Evolutionary conservation across 345 rosid genomes (phyloP).

Genomic region (Rhodamnia rubescens): DNA sequence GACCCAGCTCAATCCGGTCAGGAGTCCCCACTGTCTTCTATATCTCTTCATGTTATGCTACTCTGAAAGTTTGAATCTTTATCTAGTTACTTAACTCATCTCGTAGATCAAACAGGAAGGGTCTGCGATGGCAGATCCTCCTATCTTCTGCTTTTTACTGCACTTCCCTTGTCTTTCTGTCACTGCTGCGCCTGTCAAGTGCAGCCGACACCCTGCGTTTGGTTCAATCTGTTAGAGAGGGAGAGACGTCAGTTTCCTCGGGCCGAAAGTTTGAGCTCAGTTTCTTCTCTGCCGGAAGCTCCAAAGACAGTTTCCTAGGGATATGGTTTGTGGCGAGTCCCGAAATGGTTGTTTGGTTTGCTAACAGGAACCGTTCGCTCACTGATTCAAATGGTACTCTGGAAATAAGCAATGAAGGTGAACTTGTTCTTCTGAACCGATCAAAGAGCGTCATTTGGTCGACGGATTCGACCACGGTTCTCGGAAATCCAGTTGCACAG

Average conservation of each 20-base stretch:
- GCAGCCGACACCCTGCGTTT: background rate
- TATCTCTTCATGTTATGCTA: background rate
- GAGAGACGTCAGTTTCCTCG: background rate
- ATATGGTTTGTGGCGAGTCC: slow-evolving; percentile 14
- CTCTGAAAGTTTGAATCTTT: background rate
- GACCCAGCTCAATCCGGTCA: background rate
- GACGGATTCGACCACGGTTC: background rate
- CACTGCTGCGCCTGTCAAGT: background rate
- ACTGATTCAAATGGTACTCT: background rate
- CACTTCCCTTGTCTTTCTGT: background rate
- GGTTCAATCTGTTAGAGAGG: background rate
- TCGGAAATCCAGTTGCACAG: slow-evolving; percentile 4
- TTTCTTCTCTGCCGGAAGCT: slow-evolving; percentile 1
- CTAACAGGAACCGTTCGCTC: slow-evolving; percentile 25
- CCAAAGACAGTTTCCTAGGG: slow-evolving; percentile 13
- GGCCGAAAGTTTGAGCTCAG: background rate
- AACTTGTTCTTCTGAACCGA: slow-evolving; percentile 1
- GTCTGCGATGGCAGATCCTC: no score
- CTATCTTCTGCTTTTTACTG: no score
- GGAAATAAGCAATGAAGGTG: slow-evolving; percentile 2
- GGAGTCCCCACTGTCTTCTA: background rate
- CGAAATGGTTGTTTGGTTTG: slow-evolving; percentile 19
- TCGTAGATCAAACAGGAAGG: no score
- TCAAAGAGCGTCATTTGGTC: slow-evolving; percentile 3
- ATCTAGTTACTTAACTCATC: slow-evolving; percentile 21